Base-by-base conservation (phyloP, 2,329 filamentous ascomycete species). In the Ceratocystis ficicola region DNA sequence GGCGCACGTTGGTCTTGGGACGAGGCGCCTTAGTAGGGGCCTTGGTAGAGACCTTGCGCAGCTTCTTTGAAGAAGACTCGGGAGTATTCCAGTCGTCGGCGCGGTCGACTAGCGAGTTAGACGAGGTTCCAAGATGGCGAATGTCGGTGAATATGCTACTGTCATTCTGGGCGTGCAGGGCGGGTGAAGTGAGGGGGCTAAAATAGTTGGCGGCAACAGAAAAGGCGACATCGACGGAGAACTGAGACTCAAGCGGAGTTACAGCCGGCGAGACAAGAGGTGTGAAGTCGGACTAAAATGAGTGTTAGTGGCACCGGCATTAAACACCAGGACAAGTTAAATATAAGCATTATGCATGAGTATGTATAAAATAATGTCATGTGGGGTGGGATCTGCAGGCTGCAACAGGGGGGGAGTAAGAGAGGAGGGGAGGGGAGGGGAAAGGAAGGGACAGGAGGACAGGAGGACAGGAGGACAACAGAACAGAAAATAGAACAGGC, bases 181-280 rank as follows among this genome's bases (percentile, higher is more conserved):
- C 88, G 1, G 89, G 89, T 17, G 89, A 94, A 4, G 88, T 91
- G 62, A 94, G 79, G 8, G 89, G 89, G 72, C 89, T 94, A 73
- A 94, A 92, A 75, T 91, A 93, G 44, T 87, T 83, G 44, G 83
- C 83, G 0, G 87, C 85, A 2, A 89, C 80, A 5, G 82, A 81
- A 70, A 84, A 89, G 61, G 78, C 77, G 41, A 75, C 76, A 28
- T 85, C 82, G 44, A 83, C 77, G 59, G 81, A 79, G 72, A 89
- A 90, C 69, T 86, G 84, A 52, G 83, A 79, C 71, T 92, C 89
- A 63, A 91, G 79, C 25, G 89, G 89, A 1, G 89, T 92, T 55
- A 93, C 88, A 3, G 88, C 89, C n/a, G 89, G 89, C 20, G 89
- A 92, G 10, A 89, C 88, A 36, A 93, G 80, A 0, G 89, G 89